phyloP scores from a whole-genome alignment of 306 rosid species.

The Gynostemma pentaphyllum region DNA sequence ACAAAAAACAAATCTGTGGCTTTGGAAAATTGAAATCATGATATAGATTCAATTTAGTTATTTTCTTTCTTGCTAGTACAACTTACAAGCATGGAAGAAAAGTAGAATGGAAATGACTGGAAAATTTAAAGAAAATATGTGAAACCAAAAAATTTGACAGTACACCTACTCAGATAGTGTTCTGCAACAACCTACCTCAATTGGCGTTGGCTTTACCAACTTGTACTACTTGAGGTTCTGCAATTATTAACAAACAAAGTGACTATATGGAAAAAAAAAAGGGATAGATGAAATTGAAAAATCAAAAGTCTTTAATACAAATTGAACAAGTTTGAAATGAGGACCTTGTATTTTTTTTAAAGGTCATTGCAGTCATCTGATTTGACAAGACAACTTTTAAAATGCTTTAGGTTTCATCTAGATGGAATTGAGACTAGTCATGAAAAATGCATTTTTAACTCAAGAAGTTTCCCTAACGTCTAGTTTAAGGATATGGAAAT shows the following conservation, averaged over 20 bases:
- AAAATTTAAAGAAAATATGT: not conserved
- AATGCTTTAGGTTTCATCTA: not conserved
- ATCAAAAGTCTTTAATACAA: not conserved
- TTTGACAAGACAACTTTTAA: constrained; percentile 75
- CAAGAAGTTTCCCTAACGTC: not conserved
- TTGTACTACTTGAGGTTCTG: constrained; percentile 72
- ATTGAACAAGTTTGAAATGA: constrained; percentile 4
- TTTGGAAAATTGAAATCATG: not conserved
- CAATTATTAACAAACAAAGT: constrained; percentile 11
- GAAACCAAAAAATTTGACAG: not conserved
- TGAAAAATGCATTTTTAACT: not conserved
- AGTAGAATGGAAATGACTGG: too few relatives aligned
- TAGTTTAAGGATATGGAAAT: not conserved
- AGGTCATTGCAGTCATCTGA: constrained; percentile 74
- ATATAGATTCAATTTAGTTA: not conserved
- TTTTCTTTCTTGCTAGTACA: not conserved
- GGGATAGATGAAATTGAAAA: not conserved
- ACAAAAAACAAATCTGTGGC: not conserved
- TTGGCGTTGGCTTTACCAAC: constrained; percentile 58
- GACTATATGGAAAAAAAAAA: not conserved
- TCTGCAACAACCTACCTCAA: constrained; percentile 91
- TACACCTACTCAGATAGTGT: constrained; percentile 79
- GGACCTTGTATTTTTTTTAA: constrained; percentile 63
- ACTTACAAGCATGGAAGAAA: not conserved
- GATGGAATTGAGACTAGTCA: not conserved